phyloP scores from a whole-genome alignment of 2,329 filamentous ascomycete genomes.

The Pestalotiopsis sp. region DNA sequence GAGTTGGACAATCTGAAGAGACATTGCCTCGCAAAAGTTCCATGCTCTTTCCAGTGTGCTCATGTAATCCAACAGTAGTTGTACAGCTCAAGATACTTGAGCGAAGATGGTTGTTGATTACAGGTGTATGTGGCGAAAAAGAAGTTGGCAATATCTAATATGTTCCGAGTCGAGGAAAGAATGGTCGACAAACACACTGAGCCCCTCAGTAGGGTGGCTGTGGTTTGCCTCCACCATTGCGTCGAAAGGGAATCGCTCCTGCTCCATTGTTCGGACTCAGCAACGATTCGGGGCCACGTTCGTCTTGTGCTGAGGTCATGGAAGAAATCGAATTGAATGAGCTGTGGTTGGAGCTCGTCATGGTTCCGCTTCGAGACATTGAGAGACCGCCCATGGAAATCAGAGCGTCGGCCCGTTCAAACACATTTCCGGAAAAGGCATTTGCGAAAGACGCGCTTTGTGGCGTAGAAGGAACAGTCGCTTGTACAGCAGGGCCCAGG shows the following conservation, averaged over 20 bases:
- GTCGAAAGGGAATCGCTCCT: conserved; percentile 20
- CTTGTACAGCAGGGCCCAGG: conserved; percentile 84
- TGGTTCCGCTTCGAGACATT: conserved; percentile 53
- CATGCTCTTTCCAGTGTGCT: not conserved
- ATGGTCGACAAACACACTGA: not conserved
- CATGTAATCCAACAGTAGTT: not conserved
- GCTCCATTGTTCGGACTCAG: conserved; percentile 27
- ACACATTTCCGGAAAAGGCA: conserved; percentile 58
- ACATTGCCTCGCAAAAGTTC: not conserved
- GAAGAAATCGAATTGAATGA: conserved; percentile 31
- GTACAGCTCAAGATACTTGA: not conserved
- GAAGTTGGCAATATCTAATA: not conserved
- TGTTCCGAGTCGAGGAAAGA: not conserved
- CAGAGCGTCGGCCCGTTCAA: conserved; percentile 58
- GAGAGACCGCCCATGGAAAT: conserved; percentile 58
- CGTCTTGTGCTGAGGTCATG: conserved; percentile 27
- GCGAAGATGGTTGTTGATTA: not conserved
- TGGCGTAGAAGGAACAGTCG: conserved; percentile 77
- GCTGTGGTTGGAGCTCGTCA: conserved; percentile 38
- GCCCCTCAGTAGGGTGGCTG: conserved; percentile 20
- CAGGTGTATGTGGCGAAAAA: not conserved
- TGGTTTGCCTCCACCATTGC: conserved; percentile 30
- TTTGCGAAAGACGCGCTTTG: conserved; percentile 56
- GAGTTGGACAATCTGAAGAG: not conserved
- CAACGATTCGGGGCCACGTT: conserved; percentile 25